Base-by-base conservation (phyloP, 257 asterid genomes). In the Nicotiana benthamiana region DNA sequence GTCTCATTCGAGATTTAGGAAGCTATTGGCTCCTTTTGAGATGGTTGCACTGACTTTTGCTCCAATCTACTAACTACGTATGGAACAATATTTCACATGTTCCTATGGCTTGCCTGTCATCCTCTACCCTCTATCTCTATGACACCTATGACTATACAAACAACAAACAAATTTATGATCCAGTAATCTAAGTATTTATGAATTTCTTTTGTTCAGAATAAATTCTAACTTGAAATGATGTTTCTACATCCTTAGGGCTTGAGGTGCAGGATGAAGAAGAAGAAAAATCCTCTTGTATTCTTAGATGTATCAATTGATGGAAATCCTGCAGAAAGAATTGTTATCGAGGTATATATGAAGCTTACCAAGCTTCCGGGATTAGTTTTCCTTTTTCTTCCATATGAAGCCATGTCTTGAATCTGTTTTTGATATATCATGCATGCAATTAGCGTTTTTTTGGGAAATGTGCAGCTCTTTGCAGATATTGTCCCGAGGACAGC, bases 401-500 rank as follows among this genome's bases (percentile, higher is more conserved):
- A 28, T 60, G 53, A 72, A 43, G 48, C 40, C 76, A 82, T 80
- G 81, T 52, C 79, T 30, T 46, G 75, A 32, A 63, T 18, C 24
- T 18, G 60, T 72, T 72, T 72, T 17, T 60, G 36, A 32, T 68
- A 68, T 61, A 40, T 77, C 60, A 66, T 4, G 28, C 15, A n/a
- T 70, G 36, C 17, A 60, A 32, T 43, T 54, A 24, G n/a, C 18
- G 1, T 24, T 83, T 81, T 15, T 82, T 74, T 74, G 66, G 63
- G 72, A 8, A 51, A 83, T 87, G 89, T 85, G 81, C 91, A 96
- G 99, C 85, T 96, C 85, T 94, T 90, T 91, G 96, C 98, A 43
- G 97, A 94, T 86, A 86, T 83, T 81, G 99, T 94, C 83, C 99
- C 99, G 56, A 91, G 79, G 90, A 96, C 99, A 10, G 97, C 99